Conservation (phyloP, 768 basidiomycete genomes). For the Hericium coralloides region DNA sequence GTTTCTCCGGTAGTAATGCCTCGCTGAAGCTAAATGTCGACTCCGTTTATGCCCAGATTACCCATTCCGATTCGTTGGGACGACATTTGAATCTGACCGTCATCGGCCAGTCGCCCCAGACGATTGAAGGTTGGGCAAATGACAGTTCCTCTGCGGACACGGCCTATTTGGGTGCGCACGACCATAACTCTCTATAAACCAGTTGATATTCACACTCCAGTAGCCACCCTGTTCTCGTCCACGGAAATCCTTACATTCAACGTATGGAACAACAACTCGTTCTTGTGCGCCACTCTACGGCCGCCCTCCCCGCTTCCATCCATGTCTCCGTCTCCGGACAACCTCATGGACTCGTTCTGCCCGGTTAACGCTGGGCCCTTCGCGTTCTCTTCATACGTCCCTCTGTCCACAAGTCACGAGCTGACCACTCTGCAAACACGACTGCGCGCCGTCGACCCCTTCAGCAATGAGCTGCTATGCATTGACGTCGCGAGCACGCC, state of each 20-base stretch:
- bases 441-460: conserved; percentile 84
- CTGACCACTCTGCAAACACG: conserved; percentile 81
- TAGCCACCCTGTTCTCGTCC: conserved; percentile 83
- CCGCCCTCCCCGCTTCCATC: conserved; percentile 65
- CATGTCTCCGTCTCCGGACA: conserved; percentile 15
- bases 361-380: conserved; percentile 74
- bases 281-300: conserved; percentile 70
- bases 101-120: conserved; percentile 51
- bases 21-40: conserved; percentile 56
- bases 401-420: conserved; percentile 53
- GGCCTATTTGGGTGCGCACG: conserved; percentile 50
- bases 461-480: conserved; percentile 74
- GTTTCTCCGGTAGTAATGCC: conserved; percentile 46
- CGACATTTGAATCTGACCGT: conserved; percentile 62
- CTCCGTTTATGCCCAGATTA: conserved; percentile 66
- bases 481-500: conserved; percentile 73
- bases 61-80: conserved; percentile 32
- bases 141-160: conserved; percentile 25
- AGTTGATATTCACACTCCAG: conserved; percentile 9
- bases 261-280: conserved; percentile 61
- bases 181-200: conserved; percentile 2
- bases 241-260: conserved; percentile 73
- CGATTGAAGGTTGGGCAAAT: conserved; percentile 53
- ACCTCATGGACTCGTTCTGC: conserved; percentile 45
- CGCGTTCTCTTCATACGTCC: conserved; percentile 70